A percentile compares a stretch with the other conserved stretches of the same genome.
Evolutionary conservation across 352 stramenopile species (phyloP).

Genomic region (Pythium volutum): DNA sequence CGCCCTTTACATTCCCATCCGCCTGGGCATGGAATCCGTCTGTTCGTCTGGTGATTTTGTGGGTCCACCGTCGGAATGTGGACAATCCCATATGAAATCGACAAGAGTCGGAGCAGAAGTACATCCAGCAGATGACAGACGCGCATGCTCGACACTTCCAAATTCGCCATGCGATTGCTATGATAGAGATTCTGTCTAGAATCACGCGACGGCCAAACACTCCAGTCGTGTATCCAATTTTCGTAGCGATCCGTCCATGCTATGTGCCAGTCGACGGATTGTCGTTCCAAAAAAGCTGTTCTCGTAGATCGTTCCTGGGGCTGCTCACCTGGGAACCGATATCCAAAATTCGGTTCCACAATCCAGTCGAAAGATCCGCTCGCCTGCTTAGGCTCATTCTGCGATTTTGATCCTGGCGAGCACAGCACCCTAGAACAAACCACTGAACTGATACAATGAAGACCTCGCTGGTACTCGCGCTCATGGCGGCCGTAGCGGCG

Average conservation of each 20-base stretch:
- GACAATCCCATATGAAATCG: too few species aligned
- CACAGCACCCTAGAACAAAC: too few species aligned
- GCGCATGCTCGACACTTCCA: too few species aligned
- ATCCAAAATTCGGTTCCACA: background rate
- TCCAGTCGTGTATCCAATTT: too few species aligned
- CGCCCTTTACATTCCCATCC: conserved; percentile 1
- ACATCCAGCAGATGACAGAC: too few species aligned
- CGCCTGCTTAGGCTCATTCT: conserved; percentile 4
- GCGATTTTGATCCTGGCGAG: conserved; percentile 14
- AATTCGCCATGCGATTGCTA: too few species aligned
- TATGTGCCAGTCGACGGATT: too few species aligned
- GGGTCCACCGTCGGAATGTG: too few species aligned
- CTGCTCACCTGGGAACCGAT: background rate
- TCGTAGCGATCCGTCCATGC: too few species aligned
- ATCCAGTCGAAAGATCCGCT: background rate
- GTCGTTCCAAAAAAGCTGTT: background rate
- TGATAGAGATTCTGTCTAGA: too few species aligned
- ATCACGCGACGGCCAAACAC: too few species aligned
- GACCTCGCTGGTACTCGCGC: conserved; percentile 14
- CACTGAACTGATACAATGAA: conserved; percentile 5
- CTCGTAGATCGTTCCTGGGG: background rate
- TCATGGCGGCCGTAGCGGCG: conserved; percentile 12
- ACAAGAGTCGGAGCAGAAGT: too few species aligned
- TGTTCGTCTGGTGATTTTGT: background rate
- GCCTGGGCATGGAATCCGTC: background rate